Evolutionary conservation across 129 eudicot species (phyloP).

Genomic region (Dittrichia graveolens): DNA sequence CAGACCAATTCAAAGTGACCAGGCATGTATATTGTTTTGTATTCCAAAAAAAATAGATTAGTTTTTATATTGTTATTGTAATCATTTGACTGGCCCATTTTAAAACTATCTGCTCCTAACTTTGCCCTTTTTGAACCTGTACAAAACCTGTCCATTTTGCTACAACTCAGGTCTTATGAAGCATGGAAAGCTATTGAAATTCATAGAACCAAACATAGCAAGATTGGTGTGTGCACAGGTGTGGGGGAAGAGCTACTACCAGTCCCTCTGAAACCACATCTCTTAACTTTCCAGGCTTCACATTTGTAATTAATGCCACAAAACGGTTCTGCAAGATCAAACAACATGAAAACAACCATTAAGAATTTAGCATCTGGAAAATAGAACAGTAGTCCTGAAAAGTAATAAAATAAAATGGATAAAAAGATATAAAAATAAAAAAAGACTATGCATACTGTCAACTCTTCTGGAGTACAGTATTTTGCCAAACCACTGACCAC

Average conservation of each 20-base stretch:
- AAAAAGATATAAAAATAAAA: neutral
- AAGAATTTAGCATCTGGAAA: neutral
- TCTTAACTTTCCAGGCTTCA: constrained; percentile 93
- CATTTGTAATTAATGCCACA: constrained; percentile 89
- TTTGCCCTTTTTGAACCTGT: too few relatives aligned
- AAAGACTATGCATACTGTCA: constrained; percentile 53
- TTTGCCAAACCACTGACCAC: constrained; percentile 99
- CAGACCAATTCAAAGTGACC: too few relatives aligned
- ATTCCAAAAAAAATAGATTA: too few relatives aligned
- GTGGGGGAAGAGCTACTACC: constrained; percentile 48
- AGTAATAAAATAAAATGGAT: neutral
- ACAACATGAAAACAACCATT: neutral
- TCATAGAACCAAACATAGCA: neutral
- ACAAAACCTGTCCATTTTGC: too few relatives aligned
- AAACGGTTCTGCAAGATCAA: constrained; percentile 73
- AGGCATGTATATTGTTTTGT: too few relatives aligned
- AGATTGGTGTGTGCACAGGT: constrained; percentile 8
- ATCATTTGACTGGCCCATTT: too few relatives aligned
- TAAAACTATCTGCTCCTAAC: too few relatives aligned
- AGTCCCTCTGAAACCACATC: constrained; percentile 98
- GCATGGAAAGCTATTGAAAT: neutral
- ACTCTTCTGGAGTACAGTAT: constrained; percentile 80
- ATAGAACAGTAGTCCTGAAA: constrained; percentile 22
- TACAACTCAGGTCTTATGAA: neutral
- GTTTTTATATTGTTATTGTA: too few relatives aligned